Evolutionary conservation across 129 eudicot species (phyloP).

Genomic region (Cynara cardunculus): DNA sequence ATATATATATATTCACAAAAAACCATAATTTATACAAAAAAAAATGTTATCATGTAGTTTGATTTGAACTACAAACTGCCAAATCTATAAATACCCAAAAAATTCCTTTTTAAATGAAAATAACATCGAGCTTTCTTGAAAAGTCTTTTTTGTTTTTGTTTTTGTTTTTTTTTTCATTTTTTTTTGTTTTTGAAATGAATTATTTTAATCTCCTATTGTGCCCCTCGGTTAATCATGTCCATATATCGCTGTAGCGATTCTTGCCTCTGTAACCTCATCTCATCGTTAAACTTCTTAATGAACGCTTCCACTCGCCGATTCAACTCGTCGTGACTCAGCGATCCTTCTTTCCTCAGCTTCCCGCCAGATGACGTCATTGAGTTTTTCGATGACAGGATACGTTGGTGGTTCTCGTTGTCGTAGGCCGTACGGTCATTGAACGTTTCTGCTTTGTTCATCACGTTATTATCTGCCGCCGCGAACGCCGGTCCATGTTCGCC

Average conservation of each 20-base stretch:
- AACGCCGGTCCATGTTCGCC: conserved; percentile 12
- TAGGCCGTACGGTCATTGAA: conserved; percentile 35
- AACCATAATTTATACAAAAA: conserved; percentile 10
- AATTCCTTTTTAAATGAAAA: not conserved
- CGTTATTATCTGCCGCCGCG: conserved; percentile 3
- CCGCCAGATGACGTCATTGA: conserved; percentile 23
- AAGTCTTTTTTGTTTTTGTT: not conserved
- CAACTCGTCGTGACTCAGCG: conserved; percentile 80
- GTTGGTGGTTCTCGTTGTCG: conserved; percentile 20
- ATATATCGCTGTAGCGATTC: conserved; percentile 53
- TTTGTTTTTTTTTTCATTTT: not conserved
- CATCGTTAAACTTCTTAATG: conserved; percentile 71
- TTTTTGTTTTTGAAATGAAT: not conserved
- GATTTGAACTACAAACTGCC: conserved; percentile 7
- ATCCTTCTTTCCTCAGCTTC: conserved; percentile 62
- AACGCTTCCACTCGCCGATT: conserved; percentile 87
- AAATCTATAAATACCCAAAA: conserved; percentile 8
- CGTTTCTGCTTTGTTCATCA: conserved; percentile 38
- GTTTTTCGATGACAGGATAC: not conserved
- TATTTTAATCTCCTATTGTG: conserved; percentile 16
- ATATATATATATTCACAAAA: not conserved
- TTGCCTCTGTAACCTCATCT: conserved; percentile 86
- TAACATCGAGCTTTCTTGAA: conserved; percentile 17
- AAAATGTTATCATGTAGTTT: not conserved
- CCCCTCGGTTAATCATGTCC: conserved; percentile 68